These are phyloP conservation scores for Hypsizygus marmoreus DNA, from an alignment of 768 basidiomycete genomes.

Conservation along the genomic window DNA sequence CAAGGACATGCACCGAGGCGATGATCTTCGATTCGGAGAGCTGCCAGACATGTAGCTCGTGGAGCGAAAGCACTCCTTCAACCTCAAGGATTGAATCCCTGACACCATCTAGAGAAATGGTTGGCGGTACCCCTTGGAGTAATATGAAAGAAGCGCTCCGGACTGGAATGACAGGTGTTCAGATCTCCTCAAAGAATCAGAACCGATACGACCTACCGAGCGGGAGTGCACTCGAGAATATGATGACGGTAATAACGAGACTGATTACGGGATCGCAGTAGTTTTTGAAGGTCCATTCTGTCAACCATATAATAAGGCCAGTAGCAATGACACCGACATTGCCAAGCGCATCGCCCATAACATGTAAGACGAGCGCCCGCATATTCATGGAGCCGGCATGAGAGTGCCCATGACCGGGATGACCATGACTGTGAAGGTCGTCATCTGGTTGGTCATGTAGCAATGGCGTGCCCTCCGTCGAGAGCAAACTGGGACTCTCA, in stretches of 20 bases:
- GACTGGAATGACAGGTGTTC: constrained; percentile 41
- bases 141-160: constrained; percentile 93
- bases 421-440: constrained; percentile 22
- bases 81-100: constrained; percentile 79
- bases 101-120: constrained; percentile 88
- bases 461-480: constrained; percentile 49
- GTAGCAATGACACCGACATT: constrained; percentile 98
- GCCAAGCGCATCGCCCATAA: constrained; percentile 94
- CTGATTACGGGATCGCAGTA: constrained; percentile 95
- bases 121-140: constrained; percentile 90
- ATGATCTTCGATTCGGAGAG: constrained; percentile 94
- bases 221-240: constrained; percentile 93
- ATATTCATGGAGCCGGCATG: constrained; percentile 93
- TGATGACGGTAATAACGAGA: constrained; percentile 92
- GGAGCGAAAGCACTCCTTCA: constrained; percentile 83
- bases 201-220: constrained; percentile 54
- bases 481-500: constrained; percentile 2
- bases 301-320: constrained; percentile 92
- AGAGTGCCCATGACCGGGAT: constrained; percentile 33
- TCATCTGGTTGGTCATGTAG: constrained; percentile 24
- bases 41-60: constrained; percentile 98
- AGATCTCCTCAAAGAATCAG: neutral
- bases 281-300: constrained; percentile 80
- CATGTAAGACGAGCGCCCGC: constrained; percentile 93
- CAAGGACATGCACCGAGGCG: constrained; percentile 93